Conservation (phyloP, 176 grass and related monocot species). For the Sorghum bicolor region Sorghum_bicolor_NCBIv3 NC_012875.2:59465501-59466000, state of each 20-base stretch:
- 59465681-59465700: no score
- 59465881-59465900: not conserved
- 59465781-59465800: not conserved
- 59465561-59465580: not conserved
- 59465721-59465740: no score
- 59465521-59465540: not conserved
- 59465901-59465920: not conserved
- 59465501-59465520: not conserved
- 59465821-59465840: not conserved
- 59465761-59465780: not conserved
- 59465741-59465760: not conserved
- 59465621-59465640: conserved; percentile 49
- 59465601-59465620: conserved; percentile 61
- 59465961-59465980: not conserved
- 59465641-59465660: no score
- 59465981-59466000: no score
- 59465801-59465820: not conserved
- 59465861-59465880: not conserved
- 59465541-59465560: not conserved
- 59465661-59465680: no score
- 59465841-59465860: not conserved
- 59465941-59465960: not conserved
- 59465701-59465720: no score
- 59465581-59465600: conserved; percentile 42
- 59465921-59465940: no score